phyloP scores from a whole-genome alignment of 78 protist species.

The Chrysochromulina parva region DNA sequence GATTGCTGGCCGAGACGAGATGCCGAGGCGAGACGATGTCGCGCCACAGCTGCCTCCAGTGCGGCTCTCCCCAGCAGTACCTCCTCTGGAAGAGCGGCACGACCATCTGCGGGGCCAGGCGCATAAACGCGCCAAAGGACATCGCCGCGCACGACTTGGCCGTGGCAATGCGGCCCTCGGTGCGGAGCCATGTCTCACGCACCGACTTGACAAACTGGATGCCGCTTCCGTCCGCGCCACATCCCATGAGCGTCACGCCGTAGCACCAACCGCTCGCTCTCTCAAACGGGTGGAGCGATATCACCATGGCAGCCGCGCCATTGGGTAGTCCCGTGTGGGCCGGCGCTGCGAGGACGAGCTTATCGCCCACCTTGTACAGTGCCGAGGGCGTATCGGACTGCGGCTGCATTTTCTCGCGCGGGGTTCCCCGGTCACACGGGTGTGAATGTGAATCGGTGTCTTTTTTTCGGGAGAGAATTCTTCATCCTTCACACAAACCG shows the following conservation, averaged over 20 bases:
- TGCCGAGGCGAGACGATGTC: background rate
- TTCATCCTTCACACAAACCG: too few relatives aligned
- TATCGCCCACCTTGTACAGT: too few relatives aligned
- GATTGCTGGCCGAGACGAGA: background rate
- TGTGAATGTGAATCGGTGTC: too few relatives aligned
- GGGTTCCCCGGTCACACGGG: too few relatives aligned
- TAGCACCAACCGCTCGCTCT: background rate
- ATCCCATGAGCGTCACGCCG: background rate
- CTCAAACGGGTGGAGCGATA: too few relatives aligned
- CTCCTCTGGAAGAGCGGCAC: slow-evolving; percentile 3
- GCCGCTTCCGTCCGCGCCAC: background rate
- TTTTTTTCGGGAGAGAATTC: too few relatives aligned
- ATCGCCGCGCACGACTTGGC: background rate
- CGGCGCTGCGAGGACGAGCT: too few relatives aligned
- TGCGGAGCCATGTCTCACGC: background rate
- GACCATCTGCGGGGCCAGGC: background rate
- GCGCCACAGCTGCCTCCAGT: background rate
- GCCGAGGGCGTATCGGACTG: too few relatives aligned
- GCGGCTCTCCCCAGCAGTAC: background rate
- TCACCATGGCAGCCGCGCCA: too few relatives aligned
- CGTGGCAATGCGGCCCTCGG: background rate
- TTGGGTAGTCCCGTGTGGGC: too few relatives aligned
- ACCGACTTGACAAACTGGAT: background rate
- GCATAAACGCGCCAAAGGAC: background rate
- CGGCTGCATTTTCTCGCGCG: too few relatives aligned